Conservation (phyloP, 2,329 filamentous ascomycete species). For the Diaporthe batatas region DNA sequence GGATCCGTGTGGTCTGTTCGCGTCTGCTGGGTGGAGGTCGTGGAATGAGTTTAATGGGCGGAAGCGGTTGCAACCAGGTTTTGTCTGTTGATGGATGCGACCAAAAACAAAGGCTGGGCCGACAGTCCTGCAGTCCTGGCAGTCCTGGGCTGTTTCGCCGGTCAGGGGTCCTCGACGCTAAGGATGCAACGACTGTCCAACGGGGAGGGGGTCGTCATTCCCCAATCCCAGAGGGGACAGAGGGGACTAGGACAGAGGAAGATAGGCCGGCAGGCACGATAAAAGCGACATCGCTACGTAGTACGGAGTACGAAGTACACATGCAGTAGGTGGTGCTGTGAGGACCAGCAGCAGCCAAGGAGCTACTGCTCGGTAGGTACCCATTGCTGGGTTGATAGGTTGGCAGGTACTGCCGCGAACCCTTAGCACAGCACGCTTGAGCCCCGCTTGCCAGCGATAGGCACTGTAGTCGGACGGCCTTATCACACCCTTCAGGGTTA, state of each 20-base stretch:
- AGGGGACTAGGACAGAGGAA: too few relatives aligned
- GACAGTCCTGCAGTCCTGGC: slow-evolving; percentile 6
- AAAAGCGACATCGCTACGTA: slow-evolving; percentile 15
- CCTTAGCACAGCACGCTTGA: slow-evolving; percentile 1
- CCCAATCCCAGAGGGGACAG: background rate
- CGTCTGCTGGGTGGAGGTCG: slow-evolving; percentile 21
- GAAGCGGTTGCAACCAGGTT: slow-evolving; percentile 31
- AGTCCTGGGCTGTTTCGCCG: slow-evolving; percentile 21
- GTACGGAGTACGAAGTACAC: background rate
- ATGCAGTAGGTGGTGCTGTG: background rate
- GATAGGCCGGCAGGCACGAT: slow-evolving; percentile 28
- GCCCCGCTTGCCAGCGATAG: slow-evolving; percentile 35
- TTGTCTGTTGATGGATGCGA: slow-evolving; percentile 37
- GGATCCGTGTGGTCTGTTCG: slow-evolving; percentile 28
- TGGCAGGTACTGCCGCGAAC: background rate
- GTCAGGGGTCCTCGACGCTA: slow-evolving; percentile 31
- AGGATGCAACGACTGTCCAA: slow-evolving; percentile 30
- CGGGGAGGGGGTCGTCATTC: slow-evolving; percentile 29
- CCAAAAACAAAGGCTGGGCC: slow-evolving; percentile 36
- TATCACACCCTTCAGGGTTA: slow-evolving; percentile 26
- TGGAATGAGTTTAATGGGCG: slow-evolving; percentile 28
- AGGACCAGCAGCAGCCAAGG: background rate
- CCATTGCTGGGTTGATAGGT: background rate
- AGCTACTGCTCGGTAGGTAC: background rate
- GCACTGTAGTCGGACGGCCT: slow-evolving; percentile 25